These are phyloP conservation scores for Phyllosticta citribraziliensis DNA, from an alignment of 2,329 filamentous ascomycete species.

Conservation along the genomic window DNA sequence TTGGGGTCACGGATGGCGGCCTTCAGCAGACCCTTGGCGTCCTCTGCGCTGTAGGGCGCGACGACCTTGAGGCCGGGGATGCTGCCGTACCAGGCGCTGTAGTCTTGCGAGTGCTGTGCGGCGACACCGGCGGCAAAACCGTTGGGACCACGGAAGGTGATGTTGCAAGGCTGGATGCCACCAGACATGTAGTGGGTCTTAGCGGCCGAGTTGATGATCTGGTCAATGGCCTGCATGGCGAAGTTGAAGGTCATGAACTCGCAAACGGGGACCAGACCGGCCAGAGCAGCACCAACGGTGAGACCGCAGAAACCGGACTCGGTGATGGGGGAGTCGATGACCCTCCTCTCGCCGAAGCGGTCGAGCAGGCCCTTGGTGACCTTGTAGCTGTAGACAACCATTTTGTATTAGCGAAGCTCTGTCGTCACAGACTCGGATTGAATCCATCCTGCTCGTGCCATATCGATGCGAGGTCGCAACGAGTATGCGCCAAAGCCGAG, in stretches of 20 bases:
- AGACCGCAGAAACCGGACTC: slow-evolving; percentile 93
- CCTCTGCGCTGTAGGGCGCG: slow-evolving; percentile 89
- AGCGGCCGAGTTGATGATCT: slow-evolving; percentile 96
- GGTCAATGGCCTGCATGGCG: slow-evolving; percentile 99
- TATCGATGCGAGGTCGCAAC: neutral
- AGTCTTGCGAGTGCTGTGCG: slow-evolving; percentile 98
- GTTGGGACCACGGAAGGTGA: slow-evolving; percentile 98
- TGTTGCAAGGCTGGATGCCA: slow-evolving; percentile 98
- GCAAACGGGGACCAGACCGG: slow-evolving; percentile 87
- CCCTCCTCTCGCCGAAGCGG: slow-evolving; percentile 91
- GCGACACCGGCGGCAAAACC: slow-evolving; percentile 93
- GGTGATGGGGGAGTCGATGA: slow-evolving; percentile 97
- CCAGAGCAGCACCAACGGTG: slow-evolving; percentile 87
- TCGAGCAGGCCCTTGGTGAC: slow-evolving; percentile 96
- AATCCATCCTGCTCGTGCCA: neutral
- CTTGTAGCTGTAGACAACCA: slow-evolving; percentile 60
- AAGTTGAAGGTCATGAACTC: slow-evolving; percentile 99
- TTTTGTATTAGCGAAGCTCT: slow-evolving; percentile 27
- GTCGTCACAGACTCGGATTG: neutral
- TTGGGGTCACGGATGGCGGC: slow-evolving; percentile 97
- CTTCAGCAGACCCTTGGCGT: slow-evolving; percentile 96
- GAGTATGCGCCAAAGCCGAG: neutral
- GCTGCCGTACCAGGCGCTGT: slow-evolving; percentile 96
- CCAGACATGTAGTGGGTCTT: slow-evolving; percentile 99
- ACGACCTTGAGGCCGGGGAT: slow-evolving; percentile 97